Base-by-base conservation (phyloP, 768 basidiomycete species). In the Lactarius akahatsu region DNA sequence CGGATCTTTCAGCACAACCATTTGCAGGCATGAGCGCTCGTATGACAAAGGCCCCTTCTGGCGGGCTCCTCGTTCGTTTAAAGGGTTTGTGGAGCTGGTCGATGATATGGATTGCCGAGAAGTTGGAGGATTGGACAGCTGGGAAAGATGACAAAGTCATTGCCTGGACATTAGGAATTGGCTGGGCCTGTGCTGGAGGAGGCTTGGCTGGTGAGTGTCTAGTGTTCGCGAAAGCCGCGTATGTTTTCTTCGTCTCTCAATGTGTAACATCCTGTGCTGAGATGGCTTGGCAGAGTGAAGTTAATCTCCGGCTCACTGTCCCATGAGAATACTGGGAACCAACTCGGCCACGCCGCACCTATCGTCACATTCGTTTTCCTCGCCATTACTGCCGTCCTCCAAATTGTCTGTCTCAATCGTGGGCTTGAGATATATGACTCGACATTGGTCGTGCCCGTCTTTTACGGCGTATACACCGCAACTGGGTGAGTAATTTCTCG, bases 131-230 rank as follows among this genome's bases (percentile, higher is more conserved):
- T 1, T 90, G 91, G 88, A 89, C 89, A 9, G 87, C 85, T 34
- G 81, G 88, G 15, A 90, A 89, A 72, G 90, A 90, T 73, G 96
- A 98, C 73, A 90, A 85, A 71, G 87, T 88, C 62, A 80, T 98
- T 50, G 89, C 90, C 8, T 97, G 94, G 92, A 88, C 91, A 32
- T 81, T 96, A 55, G 96, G 95, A 16, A 93, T 98, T 59, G 89
- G 89, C 1, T 98, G 96, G 96, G 91, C 94, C 2, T 94, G 94
- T 68, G 87, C 88, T 62, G 95, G 96, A 40, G 96, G 96, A 15
- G 90, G 93, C 41, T 79, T 98, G 45, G 93, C 94, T 7, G 96
- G 96, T 6, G 87, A 88, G 50, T 91, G 88, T 76, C 80, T 98
- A 64, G 93, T 98, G 3, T 96, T 98, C 68, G 89, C 89, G 7